Evolutionary conservation across 225 moss, liverwort and hornwort genomes (phyloP).

Genomic region (Physcomitrellopsis africana): DNA sequence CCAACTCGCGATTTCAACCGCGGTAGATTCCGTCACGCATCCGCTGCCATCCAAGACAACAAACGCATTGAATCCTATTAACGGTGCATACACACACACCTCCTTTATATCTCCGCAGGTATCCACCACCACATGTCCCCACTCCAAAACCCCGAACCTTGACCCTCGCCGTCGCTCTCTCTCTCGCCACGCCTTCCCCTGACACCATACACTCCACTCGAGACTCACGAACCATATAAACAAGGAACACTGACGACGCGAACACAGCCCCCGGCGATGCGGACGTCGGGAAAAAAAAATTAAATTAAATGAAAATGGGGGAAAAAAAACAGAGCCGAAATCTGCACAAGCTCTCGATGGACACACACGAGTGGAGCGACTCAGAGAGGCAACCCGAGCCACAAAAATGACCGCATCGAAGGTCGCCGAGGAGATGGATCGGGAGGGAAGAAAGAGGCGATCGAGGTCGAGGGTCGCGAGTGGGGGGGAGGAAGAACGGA

Average conservation of each 20-base stretch:
- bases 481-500: not conserved
- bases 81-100: constrained; percentile 44
- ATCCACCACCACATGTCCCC: constrained; percentile 50
- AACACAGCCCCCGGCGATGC: not conserved
- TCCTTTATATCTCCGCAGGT: constrained; percentile 43
- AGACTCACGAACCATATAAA: not conserved
- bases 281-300: no score
- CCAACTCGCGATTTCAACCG: not conserved
- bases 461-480: not conserved
- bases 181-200: constrained; percentile 35
- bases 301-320: not conserved
- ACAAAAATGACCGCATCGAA: not conserved
- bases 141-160: constrained; percentile 53
- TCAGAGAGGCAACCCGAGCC: not conserved
- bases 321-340: not conserved
- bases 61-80: constrained; percentile 38
- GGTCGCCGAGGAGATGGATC: not conserved
- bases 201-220: constrained; percentile 46
- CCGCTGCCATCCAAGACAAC: constrained; percentile 18
- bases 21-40: constrained; percentile 22
- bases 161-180: no score
- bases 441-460: not conserved
- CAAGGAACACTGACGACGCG: not conserved
- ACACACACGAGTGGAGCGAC: not conserved
- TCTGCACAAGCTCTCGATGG: not conserved